These are phyloP conservation scores for Ormosia emarginata DNA, from an alignment of 306 rosid species.

Conservation along the genomic window DNA sequence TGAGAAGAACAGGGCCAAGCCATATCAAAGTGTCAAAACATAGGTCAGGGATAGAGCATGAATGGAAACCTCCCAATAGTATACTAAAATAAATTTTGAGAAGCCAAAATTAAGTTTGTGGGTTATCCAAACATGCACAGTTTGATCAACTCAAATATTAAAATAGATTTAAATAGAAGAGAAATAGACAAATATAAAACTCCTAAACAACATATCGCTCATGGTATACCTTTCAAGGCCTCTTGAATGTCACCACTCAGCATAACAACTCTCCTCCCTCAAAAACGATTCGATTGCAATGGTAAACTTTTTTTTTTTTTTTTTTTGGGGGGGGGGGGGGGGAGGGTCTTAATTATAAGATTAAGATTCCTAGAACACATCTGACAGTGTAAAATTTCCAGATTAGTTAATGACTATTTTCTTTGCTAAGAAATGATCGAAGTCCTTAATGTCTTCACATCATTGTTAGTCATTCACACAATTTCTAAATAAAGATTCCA, in stretches of 20 bases:
- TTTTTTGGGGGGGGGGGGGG: too few relatives aligned
- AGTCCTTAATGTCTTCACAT: conserved; percentile 3
- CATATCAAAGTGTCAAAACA: neutral
- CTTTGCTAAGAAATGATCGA: neutral
- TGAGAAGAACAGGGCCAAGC: neutral
- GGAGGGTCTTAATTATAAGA: neutral
- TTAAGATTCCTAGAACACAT: neutral
- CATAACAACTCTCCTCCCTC: neutral
- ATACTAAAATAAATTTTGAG: neutral
- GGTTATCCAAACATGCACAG: neutral
- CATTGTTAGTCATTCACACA: conserved; percentile 9
- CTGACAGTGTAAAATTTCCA: neutral
- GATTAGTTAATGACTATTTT: neutral
- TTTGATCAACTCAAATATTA: neutral
- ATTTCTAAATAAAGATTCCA: conserved; percentile 12
- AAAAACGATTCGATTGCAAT: neutral
- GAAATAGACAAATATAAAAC: neutral
- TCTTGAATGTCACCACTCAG: neutral
- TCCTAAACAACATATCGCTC: neutral
- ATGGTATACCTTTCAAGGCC: neutral
- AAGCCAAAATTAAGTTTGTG: neutral
- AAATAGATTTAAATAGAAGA: neutral
- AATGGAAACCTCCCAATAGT: neutral
- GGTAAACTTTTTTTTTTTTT: too few relatives aligned
- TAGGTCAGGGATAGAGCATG: neutral